These are phyloP conservation scores for Ascobolus immersus DNA, from an alignment of 495 filamentous ascomycete species.

Conservation along the genomic window DNA sequence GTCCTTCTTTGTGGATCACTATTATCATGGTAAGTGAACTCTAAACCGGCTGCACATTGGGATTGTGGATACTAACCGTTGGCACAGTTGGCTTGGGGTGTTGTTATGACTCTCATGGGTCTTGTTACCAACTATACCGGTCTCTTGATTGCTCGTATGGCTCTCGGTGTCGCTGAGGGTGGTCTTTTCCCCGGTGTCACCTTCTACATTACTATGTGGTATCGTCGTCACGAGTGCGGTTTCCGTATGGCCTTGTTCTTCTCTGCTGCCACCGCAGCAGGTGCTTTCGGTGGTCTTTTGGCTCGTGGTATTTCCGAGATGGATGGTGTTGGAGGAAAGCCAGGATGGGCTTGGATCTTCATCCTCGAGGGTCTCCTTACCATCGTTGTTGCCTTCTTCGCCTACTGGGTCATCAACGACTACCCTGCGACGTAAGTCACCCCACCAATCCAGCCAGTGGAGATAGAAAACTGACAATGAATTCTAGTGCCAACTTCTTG, in stretches of 20 bases:
- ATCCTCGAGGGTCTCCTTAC: conserved; percentile 37
- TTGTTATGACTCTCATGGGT: conserved; percentile 33
- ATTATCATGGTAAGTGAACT: conserved; percentile 29
- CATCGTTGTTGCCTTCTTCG: conserved; percentile 18
- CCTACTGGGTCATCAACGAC: conserved; percentile 31
- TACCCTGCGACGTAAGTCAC: conserved; percentile 27
- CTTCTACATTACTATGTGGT: conserved; percentile 61
- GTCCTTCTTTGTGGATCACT: conserved; percentile 34
- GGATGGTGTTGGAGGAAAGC: conserved; percentile 29
- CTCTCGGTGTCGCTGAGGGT: conserved; percentile 39
- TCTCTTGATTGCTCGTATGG: conserved; percentile 30
- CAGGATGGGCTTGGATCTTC: conserved; percentile 47
- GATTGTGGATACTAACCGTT: conserved; percentile 21
- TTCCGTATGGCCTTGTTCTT: conserved; percentile 44
- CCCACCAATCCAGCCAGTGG: too few relatives aligned
- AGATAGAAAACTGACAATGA: too few relatives aligned
- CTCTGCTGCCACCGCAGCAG: conserved; percentile 25
- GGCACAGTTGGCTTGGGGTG: conserved; percentile 24
- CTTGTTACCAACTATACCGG: conserved; percentile 26
- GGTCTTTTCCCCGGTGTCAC: conserved; percentile 42
- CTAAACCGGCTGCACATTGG: conserved; percentile 23
- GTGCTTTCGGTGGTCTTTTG: conserved; percentile 40
- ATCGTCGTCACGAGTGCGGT: conserved; percentile 33
- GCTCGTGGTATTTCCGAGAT: conserved; percentile 39
- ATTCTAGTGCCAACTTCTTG: conserved; percentile 24